Conservation (phyloP, 208 protist genomes). For the Trypanosoma boissoni region DNA sequence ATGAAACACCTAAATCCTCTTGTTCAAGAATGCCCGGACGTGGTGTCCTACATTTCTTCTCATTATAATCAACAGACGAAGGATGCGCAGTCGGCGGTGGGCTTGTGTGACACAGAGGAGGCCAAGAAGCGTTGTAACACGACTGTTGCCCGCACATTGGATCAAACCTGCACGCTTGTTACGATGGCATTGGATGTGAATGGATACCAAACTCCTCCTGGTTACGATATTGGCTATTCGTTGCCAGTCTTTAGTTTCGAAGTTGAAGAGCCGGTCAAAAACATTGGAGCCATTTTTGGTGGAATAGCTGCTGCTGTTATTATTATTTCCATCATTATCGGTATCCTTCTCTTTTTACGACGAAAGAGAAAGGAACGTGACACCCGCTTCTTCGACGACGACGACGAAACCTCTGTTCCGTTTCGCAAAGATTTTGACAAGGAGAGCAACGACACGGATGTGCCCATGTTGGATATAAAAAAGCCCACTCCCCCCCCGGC, state of each 20-base stretch:
- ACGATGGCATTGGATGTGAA: conserved; percentile 3
- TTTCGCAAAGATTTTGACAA: not conserved
- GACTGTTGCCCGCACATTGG: not conserved
- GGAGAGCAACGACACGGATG: not conserved
- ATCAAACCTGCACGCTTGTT: conserved; percentile 1
- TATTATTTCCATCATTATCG: not conserved
- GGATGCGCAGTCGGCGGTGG: conserved; percentile 10
- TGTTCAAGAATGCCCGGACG: conserved; percentile 8
- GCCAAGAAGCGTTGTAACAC: conserved; percentile 8
- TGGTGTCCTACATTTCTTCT: not conserved
- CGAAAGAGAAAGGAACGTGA: conserved; percentile 15
- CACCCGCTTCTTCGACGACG: conserved; percentile 25
- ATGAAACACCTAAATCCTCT: not conserved
- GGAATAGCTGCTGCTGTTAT: conserved; percentile 7
- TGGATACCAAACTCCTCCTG: conserved; percentile 16
- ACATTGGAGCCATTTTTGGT: not conserved
- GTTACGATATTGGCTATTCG: conserved; percentile 10
- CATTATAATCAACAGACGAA: conserved; percentile 11
- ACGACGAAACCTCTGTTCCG: conserved; percentile 1
- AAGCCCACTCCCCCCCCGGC: not conserved
- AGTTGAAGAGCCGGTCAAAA: not conserved
- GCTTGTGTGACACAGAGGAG: conserved; percentile 7
- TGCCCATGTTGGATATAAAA: not conserved
- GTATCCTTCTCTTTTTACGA: conserved; percentile 3
- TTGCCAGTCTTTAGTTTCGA: conserved; percentile 5